These are phyloP conservation scores for Tolypocladium nubicola DNA, from an alignment of 2,329 filamentous ascomycete genomes.

Conservation along the genomic window DNA sequence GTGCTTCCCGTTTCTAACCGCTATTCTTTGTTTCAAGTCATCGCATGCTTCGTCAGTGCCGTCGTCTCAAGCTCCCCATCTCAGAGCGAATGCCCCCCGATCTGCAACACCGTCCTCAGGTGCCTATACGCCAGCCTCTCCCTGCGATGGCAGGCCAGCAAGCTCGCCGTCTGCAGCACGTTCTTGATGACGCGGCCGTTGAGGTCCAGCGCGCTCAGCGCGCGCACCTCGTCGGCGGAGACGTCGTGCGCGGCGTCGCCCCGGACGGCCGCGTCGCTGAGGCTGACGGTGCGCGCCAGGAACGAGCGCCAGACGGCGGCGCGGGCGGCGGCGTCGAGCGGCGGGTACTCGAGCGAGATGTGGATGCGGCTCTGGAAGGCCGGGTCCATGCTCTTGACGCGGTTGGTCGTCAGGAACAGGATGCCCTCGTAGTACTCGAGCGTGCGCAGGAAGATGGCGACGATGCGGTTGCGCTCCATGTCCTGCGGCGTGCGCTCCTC, in stretches of 20 bases:
- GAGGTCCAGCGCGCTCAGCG: slow-evolving; percentile 27
- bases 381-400: slow-evolving; percentile 31
- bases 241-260: slow-evolving; percentile 20
- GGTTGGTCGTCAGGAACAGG: slow-evolving; percentile 39
- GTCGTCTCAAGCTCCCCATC: no score
- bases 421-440: slow-evolving; percentile 39
- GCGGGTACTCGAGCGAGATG: slow-evolving; percentile 34
- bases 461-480: slow-evolving; percentile 21
- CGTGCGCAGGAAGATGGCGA: slow-evolving; percentile 28
- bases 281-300: slow-evolving; percentile 18
- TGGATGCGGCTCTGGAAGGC: slow-evolving; percentile 39
- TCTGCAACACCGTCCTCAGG: slow-evolving; percentile 18
- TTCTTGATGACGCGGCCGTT: slow-evolving; percentile 44
- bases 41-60: no score
- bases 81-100: slow-evolving; percentile 14
- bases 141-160: slow-evolving; percentile 19
- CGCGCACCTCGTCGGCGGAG: slow-evolving; percentile 16
- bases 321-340: slow-evolving; percentile 24
- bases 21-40: no score
- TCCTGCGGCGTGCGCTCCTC: slow-evolving; percentile 22
- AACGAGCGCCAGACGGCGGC: slow-evolving; percentile 29
- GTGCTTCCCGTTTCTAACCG: no score
- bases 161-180: slow-evolving; percentile 25
- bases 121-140: slow-evolving; percentile 18
- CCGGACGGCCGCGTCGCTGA: slow-evolving; percentile 7